These are phyloP conservation scores for Acacia pycnantha DNA, from an alignment of 331 rosid species.

Conservation along the genomic window DNA sequence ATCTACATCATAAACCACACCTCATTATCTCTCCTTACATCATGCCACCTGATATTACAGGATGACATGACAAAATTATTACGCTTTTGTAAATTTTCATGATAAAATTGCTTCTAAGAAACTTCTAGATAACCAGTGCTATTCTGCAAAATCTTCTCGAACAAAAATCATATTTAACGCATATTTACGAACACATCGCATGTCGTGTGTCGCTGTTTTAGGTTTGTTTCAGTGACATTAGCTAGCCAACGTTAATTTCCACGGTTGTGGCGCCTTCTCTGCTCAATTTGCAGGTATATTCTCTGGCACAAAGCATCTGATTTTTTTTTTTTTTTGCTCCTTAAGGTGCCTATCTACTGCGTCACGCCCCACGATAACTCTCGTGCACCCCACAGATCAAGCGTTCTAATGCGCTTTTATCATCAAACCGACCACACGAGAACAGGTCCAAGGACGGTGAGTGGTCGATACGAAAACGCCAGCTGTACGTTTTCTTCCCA, in stretches of 20 bases:
- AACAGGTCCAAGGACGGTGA: not conserved
- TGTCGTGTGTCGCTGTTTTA: not conserved
- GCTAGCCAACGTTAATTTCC: slow-evolving; percentile 11
- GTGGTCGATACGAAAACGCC: not conserved
- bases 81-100: fast-evolving
- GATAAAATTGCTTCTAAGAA: too few species aligned
- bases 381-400: not conserved
- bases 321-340: slow-evolving; percentile 16
- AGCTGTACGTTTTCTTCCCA: not conserved
- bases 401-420: not conserved
- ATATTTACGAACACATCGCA: not conserved
- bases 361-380: not conserved
- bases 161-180: too few species aligned
- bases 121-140: too few species aligned
- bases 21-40: too few species aligned
- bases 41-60: too few species aligned
- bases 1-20: too few species aligned
- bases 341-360: not conserved
- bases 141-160: too few species aligned
- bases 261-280: slow-evolving; percentile 7
- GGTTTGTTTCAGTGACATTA: slow-evolving; percentile 16
- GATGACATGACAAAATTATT: too few species aligned
- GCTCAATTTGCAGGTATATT: slow-evolving; percentile 3
- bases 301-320: not conserved
- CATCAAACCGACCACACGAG: slow-evolving; percentile 2